Evolutionary conservation across 768 basidiomycete species (phyloP).

Genomic region (Lactarius hatsudake): DNA sequence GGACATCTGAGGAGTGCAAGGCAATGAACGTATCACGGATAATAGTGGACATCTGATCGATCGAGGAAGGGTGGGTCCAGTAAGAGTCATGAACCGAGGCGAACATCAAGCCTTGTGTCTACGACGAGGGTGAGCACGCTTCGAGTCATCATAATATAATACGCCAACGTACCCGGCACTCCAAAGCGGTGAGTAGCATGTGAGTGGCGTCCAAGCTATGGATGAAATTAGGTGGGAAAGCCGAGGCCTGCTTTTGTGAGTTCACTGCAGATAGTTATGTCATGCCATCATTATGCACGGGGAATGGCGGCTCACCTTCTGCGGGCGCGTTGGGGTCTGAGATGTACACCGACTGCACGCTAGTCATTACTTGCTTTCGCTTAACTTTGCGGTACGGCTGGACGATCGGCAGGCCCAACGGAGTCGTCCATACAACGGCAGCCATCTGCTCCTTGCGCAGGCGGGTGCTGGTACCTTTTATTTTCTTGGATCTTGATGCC

Average conservation of each 20-base stretch:
- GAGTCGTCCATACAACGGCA: slow-evolving; percentile 93
- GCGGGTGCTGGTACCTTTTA: slow-evolving; percentile 34
- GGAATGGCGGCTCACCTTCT: slow-evolving; percentile 45
- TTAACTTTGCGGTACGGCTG: slow-evolving; percentile 90
- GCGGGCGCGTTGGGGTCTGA: slow-evolving; percentile 77
- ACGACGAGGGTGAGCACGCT: slow-evolving; percentile 18
- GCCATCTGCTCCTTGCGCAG: slow-evolving; percentile 91
- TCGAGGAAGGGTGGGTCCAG: slow-evolving; percentile 90
- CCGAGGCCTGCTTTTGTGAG: slow-evolving; percentile 83
- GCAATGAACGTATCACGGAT: slow-evolving; percentile 94
- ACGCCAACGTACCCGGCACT: slow-evolving; percentile 63
- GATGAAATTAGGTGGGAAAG: slow-evolving; percentile 99
- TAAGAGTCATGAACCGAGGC: slow-evolving; percentile 99
- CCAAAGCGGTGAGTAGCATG: slow-evolving; percentile 95
- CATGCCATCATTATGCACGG: slow-evolving; percentile 1
- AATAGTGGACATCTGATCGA: slow-evolving; percentile 84
- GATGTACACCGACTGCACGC: slow-evolving; percentile 85
- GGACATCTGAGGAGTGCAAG: slow-evolving; percentile 84
- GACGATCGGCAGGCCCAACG: slow-evolving; percentile 91
- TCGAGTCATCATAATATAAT: neutral
- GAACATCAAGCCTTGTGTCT: slow-evolving; percentile 78
- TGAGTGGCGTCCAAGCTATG: slow-evolving; percentile 98
- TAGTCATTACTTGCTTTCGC: slow-evolving; percentile 80
- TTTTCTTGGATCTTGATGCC: slow-evolving; percentile 9
- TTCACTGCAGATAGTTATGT: slow-evolving; percentile 52